Base-by-base conservation (phyloP, 768 basidiomycete genomes). In the Leccinum subgranulosum region DNA sequence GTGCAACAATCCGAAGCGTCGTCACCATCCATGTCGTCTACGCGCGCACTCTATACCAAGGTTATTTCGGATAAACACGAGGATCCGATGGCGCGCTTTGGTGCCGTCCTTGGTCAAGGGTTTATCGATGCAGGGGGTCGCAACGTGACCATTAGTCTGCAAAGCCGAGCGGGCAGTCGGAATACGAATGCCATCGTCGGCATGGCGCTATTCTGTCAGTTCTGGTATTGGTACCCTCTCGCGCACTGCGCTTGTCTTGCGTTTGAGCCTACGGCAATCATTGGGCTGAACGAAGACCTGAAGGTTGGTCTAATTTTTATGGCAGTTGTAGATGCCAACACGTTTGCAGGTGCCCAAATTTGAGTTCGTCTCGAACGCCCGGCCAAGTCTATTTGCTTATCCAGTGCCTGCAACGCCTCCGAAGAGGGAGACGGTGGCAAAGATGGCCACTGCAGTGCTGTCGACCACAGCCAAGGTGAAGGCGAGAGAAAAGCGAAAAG, bases 211-310 rank as follows among this genome's bases (percentile, higher is more conserved):
- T 99, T 99, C 78, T 92, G 91, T 67, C 97, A 99, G 73, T 98
- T 99, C 76, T 99, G 97, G 97, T 98, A 98, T 72, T 99, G 97
- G 97, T 99, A 95, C 75, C 97, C 97, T 33, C 78, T 98, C 27
- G 94, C 94, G 14, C 95, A 98, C 67, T 94, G 90, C 60, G 89
- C 91, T 15, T 90, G 88, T 65, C 76, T 99, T 61, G 88, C 95
- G 2, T 98, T 99, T 73, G 89, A 92, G 55, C 95, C 97, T 3
- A 99, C 97, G 14, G 94, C 89, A 9, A 88, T 99, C 55, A 94
- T 99, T 65, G 96, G 93, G 29, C 74, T 98, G 57, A 89, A 93
- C 65, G 87, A 82, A 59, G 84, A 94, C 60, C 76, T 98, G 51
- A 89, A 91, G 81, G 91, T 94, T 61, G 27, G 79, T 64, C 23